phyloP scores from a whole-genome alignment of 1,139 yeast species.

The Yamadazyma siamensis region DNA sequence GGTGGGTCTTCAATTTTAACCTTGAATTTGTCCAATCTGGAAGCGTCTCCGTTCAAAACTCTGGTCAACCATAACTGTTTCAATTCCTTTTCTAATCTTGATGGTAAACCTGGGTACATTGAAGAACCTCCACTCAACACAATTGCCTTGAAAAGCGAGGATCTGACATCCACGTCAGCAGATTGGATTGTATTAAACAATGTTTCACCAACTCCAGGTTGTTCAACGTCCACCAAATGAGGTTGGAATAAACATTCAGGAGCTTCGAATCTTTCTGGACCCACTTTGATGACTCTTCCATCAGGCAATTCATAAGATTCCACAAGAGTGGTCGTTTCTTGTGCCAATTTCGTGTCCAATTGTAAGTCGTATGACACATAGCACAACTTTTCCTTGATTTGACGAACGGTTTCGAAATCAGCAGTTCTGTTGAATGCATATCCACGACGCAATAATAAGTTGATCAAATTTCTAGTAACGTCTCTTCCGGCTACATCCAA shows the following conservation, averaged over 20 bases:
- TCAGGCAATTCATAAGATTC: slow-evolving; percentile 93
- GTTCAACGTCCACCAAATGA: slow-evolving; percentile 92
- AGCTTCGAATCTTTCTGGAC: slow-evolving; percentile 95
- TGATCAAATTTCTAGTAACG: slow-evolving; percentile 91
- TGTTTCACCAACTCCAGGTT: slow-evolving; percentile 93
- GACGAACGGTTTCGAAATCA: slow-evolving; percentile 97
- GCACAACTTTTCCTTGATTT: slow-evolving; percentile 92
- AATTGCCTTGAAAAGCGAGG: slow-evolving; percentile 85
- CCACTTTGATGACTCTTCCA: slow-evolving; percentile 90
- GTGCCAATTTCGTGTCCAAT: slow-evolving; percentile 80
- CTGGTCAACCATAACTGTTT: slow-evolving; percentile 93
- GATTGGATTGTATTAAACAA: slow-evolving; percentile 89
- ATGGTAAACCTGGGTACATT: slow-evolving; percentile 98
- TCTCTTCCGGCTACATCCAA: slow-evolving; percentile 98
- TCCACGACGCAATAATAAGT: slow-evolving; percentile 87
- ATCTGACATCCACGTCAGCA: slow-evolving; percentile 90
- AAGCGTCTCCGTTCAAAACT: slow-evolving; percentile 82
- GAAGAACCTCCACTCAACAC: slow-evolving; percentile 97
- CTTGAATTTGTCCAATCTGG: slow-evolving; percentile 86
- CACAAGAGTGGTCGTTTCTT: slow-evolving; percentile 91
- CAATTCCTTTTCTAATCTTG: slow-evolving; percentile 90
- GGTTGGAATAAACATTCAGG: slow-evolving; percentile 99
- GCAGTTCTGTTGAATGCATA: slow-evolving; percentile 98
- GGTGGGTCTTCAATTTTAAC: slow-evolving; percentile 99
- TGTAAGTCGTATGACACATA: slow-evolving; percentile 93